These are phyloP conservation scores for Handroanthus guayacan DNA, from an alignment of 257 asterid species.

Conservation along the genomic window DNA sequence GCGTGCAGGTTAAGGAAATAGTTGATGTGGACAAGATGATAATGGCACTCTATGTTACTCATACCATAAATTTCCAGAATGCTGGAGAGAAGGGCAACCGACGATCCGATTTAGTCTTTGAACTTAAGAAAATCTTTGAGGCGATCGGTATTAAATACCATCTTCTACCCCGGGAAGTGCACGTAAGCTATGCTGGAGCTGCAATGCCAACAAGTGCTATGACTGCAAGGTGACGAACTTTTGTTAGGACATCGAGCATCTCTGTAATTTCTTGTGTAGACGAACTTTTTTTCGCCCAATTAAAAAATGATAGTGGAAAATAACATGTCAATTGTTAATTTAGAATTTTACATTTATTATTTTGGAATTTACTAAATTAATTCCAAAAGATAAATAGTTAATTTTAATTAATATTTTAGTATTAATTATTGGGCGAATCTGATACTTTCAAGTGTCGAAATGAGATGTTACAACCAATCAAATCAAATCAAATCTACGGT, in stretches of 20 bases:
- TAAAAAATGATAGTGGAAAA: no score
- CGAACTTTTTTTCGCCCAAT: no score
- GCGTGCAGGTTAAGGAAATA: constrained; percentile 60
- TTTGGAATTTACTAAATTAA: no score
- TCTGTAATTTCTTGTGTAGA: no score
- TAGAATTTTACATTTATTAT: no score
- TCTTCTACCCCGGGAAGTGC: constrained; percentile 69
- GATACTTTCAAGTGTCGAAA: no score
- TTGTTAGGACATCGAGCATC: constrained; percentile 2
- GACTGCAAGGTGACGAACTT: constrained; percentile 28
- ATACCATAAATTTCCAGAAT: constrained; percentile 68
- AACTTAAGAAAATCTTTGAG: constrained; percentile 63
- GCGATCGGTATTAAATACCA: constrained; percentile 59
- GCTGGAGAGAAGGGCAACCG: constrained; percentile 53
- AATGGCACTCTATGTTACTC: constrained; percentile 62
- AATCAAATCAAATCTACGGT: no score
- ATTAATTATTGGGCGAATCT: no score
- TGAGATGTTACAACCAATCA: no score
- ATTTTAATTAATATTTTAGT: no score
- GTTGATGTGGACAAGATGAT: constrained; percentile 72
- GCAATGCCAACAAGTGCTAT: constrained; percentile 13
- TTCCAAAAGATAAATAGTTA: no score
- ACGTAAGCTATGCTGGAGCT: constrained; percentile 43
- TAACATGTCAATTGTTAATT: no score
- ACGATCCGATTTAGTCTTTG: constrained; percentile 62